Evolutionary conservation across 495 filamentous ascomycete species (phyloP), one percentile per base, ranked within the genome.

Genomic region (Annulohypoxylon stygium): DNA sequence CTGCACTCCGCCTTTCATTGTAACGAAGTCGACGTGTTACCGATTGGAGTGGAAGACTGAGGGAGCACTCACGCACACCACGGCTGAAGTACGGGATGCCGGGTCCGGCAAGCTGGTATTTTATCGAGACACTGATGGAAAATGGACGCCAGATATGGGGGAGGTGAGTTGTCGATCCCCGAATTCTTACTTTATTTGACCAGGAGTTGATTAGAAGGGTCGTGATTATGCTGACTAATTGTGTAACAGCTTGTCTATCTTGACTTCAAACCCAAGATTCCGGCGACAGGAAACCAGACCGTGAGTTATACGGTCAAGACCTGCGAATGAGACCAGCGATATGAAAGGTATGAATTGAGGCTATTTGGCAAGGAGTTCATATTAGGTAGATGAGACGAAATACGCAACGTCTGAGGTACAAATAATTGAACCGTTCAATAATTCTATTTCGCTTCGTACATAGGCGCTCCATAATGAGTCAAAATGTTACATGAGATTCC

Each of bases 251-350:
- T 82, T 16, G 80, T 83, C 0, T 81, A 81, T 37, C 45, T 83
- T 23, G 81, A 83, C 37, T 83, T 83, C 65, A 81, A 81, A 54
- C 81, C 81, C 7, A 83, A 83, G 73, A 68, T 83, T 8, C 77
- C 76, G 26, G 73, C 74, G 1, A 79, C 77, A 0, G 81, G 81
- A 9, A 82, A 82, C 33, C 63, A 79, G 61, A 82, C 80, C 3
- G 81, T 83, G 3, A 73, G 79, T 54, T 83, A 81, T 50, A 55
- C 69, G 20, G 80, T 83, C 3, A 77, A 34, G 41, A 83, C 76
- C 14, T 83, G 81, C 48, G 71, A 82, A 62, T 80, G 69, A 68
- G 14, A 12, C 39, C 1, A 58, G 23, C 33, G 54, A 37, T 2
- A 16, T 37, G 18, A 18, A 16, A 25, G 11, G 3, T n/a, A 3